Percentiles rank a stretch among this genome's conserved stretches.
phyloP scores from a whole-genome alignment of 345 rosid species.

The Mallotus nudiflorus region DNA sequence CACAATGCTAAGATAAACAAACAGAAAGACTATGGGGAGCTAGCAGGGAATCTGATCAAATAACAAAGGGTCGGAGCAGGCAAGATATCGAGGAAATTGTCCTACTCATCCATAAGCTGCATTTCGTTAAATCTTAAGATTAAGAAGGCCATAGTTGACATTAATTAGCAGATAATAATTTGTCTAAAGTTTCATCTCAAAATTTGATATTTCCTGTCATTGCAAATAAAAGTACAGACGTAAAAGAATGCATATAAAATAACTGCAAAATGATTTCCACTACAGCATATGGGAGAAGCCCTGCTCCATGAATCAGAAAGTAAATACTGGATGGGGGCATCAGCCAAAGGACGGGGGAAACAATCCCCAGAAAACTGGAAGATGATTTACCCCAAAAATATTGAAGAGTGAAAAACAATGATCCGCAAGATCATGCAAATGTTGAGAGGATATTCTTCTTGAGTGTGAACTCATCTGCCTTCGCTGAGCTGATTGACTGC shows the following conservation, averaged over 20 bases:
- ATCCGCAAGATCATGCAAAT: conserved; percentile 33
- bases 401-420: conserved; percentile 1
- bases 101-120: too few relatives aligned
- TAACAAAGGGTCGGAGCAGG: too few relatives aligned
- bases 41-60: too few relatives aligned
- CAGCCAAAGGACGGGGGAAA: not conserved
- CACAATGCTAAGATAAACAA: too few relatives aligned
- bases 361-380: conserved; percentile 1
- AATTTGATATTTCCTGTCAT: not conserved
- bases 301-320: conserved; percentile 1
- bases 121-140: too few relatives aligned
- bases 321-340: not conserved
- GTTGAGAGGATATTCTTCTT: conserved; percentile 71
- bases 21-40: too few relatives aligned
- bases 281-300: conserved; percentile 2
- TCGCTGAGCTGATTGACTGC: conserved; percentile 85
- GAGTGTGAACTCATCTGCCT: conserved; percentile 79
- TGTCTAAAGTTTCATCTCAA: conserved; percentile 9
- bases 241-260: conserved; percentile 13
- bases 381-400: conserved; percentile 1
- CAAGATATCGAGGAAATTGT: too few relatives aligned
- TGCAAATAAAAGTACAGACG: not conserved
- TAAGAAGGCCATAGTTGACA: too few relatives aligned
- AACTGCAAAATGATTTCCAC: conserved; percentile 1
- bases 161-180: not conserved